Evolutionary conservation across 495 filamentous ascomycete species (phyloP).

Genomic region (Trichocladium uniseriatum): DNA sequence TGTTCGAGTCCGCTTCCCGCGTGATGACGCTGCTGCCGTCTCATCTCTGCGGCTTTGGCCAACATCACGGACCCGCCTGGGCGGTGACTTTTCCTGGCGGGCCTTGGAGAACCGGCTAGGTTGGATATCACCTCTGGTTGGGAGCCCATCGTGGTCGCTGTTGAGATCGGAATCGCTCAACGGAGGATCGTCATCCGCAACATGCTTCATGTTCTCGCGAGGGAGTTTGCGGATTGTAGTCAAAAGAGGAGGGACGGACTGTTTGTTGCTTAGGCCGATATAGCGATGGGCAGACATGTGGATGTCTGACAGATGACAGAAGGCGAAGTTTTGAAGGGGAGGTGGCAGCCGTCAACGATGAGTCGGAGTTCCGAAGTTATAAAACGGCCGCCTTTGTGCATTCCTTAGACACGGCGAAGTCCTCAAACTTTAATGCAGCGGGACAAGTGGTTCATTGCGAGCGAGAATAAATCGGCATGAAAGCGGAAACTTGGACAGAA

Average conservation of each 20-base stretch:
- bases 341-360: too few species aligned
- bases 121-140: background rate
- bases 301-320: background rate
- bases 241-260: slow-evolving; percentile 1
- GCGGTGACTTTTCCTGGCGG: background rate
- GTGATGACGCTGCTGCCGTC: background rate
- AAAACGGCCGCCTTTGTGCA: background rate
- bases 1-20: background rate
- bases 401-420: too few species aligned
- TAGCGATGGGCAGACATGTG: background rate
- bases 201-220: background rate
- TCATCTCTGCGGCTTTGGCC: background rate
- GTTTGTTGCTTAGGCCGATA: slow-evolving; percentile 8
- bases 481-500: too few species aligned
- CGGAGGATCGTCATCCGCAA: slow-evolving; percentile 11
- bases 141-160: slow-evolving; percentile 1
- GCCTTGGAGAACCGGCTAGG: background rate
- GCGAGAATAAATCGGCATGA: too few species aligned
- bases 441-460: too few species aligned
- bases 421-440: too few species aligned
- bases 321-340: too few species aligned
- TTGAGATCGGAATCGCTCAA: slow-evolving; percentile 5
- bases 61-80: background rate
- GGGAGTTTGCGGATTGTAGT: background rate
- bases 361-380: too few species aligned